Conservation (phyloP, 208 protist species). For the Sergeia podlipaevii region DNA sequence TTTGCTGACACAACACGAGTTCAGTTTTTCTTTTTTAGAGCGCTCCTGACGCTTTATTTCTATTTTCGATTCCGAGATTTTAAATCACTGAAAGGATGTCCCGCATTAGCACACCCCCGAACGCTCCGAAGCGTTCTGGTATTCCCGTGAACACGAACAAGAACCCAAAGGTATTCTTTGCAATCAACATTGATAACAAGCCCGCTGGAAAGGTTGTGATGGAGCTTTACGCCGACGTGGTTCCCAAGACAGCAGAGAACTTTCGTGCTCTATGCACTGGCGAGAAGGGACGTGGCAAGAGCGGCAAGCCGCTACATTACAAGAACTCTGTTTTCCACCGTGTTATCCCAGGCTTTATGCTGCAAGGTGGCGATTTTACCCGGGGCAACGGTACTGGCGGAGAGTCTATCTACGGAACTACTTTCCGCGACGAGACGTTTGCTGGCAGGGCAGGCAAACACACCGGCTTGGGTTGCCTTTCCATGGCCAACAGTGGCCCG, state of each 20-base stretch:
- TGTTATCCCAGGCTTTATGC: conserved; percentile 95
- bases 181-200: conserved; percentile 75
- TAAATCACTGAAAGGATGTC: conserved; percentile 29
- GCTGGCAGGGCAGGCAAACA: conserved; percentile 91
- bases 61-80: too few relatives aligned
- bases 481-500: conserved; percentile 98
- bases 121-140: conserved; percentile 21
- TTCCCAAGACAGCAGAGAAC: conserved; percentile 93
- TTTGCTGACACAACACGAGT: background rate
- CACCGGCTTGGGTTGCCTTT: conserved; percentile 92
- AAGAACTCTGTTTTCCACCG: conserved; percentile 96
- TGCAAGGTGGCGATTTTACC: conserved; percentile 98
- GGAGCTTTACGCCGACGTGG: conserved; percentile 89
- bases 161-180: conserved; percentile 91
- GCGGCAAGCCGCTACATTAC: conserved; percentile 95
- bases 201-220: conserved; percentile 81
- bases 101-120: conserved; percentile 56
- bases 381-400: conserved; percentile 95
- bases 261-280: conserved; percentile 91
- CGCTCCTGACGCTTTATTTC: background rate
- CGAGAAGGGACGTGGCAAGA: conserved; percentile 84
- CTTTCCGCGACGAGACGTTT: conserved; percentile 97
- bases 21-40: background rate
- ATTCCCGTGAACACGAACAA: conserved; percentile 11
- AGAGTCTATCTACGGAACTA: conserved; percentile 98